Conservation (phyloP, 1,284 basidiomycete genomes). For the Ustilago cynodontis region DNA sequence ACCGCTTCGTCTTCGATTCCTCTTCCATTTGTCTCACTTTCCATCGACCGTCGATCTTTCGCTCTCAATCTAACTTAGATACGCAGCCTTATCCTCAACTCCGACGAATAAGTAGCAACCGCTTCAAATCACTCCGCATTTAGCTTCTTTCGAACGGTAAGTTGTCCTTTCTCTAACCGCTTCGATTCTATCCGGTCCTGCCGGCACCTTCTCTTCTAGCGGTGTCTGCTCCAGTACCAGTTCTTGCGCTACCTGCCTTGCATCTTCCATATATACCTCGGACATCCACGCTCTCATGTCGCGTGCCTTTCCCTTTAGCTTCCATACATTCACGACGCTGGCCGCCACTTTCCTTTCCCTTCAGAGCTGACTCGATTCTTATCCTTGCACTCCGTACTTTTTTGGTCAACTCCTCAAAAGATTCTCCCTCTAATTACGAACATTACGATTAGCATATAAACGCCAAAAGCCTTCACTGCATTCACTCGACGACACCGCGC, state of each 20-base stretch:
- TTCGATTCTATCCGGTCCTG: not conserved
- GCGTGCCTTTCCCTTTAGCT: conserved; percentile 12
- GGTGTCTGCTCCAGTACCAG: not conserved
- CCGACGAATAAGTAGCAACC: conserved; percentile 22
- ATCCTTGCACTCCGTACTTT: not conserved
- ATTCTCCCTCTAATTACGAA: conserved; percentile 4
- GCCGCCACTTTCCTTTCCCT: conserved; percentile 11
- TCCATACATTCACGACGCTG: conserved; percentile 12
- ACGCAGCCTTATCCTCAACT: conserved; percentile 34
- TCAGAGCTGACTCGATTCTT: conserved; percentile 9
- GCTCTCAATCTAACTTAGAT: conserved; percentile 10
- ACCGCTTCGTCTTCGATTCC: not conserved
- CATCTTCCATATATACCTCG: conserved; percentile 19
- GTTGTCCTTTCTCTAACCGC: not conserved
- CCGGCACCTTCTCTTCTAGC: not conserved
- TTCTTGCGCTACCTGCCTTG: not conserved
- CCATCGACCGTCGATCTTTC: conserved; percentile 16
- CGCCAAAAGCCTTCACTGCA: not conserved
- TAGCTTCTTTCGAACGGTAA: conserved; percentile 5
- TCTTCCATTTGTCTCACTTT: conserved; percentile 1
- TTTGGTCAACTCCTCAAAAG: not conserved
- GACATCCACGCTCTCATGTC: not conserved
- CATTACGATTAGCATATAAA: conserved; percentile 1
- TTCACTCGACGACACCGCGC: not conserved
- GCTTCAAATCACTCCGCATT: conserved; percentile 30